phyloP scores from a whole-genome alignment of 495 filamentous ascomycete genomes.

The Trichoderma erinaceum region DNA sequence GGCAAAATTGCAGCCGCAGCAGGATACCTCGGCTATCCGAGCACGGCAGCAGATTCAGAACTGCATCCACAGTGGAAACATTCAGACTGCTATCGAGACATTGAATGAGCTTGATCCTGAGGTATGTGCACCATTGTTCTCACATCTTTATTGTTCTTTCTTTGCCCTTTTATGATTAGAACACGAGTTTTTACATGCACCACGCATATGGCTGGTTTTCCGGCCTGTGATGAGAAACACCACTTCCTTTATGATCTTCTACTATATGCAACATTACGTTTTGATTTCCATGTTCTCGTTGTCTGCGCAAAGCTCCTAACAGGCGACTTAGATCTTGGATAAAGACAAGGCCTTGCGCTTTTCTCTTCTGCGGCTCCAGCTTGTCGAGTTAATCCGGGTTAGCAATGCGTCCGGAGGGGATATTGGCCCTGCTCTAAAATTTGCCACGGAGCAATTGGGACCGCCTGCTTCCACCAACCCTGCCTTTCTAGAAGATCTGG shows the following conservation, averaged over 20 bases:
- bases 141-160: constrained; percentile 17
- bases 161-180: constrained; percentile 68
- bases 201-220: constrained; percentile 80
- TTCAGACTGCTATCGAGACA: constrained; percentile 74
- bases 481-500: constrained; percentile 79
- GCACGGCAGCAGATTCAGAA: constrained; percentile 72
- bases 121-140: constrained; percentile 50
- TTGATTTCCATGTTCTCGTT: neutral
- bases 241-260: constrained; percentile 21
- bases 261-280: neutral
- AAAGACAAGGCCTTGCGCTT: constrained; percentile 81
- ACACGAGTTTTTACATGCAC: constrained; percentile 88
- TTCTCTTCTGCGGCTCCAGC: constrained; percentile 76
- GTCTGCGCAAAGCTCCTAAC: neutral
- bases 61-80: constrained; percentile 75
- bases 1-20: constrained; percentile 73
- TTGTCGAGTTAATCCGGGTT: constrained; percentile 84
- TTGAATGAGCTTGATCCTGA: constrained; percentile 88
- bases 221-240: constrained; percentile 86
- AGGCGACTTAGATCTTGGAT: constrained; percentile 68
- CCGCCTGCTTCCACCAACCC: constrained; percentile 78
- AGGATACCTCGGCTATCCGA: constrained; percentile 64
- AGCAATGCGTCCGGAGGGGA: constrained; percentile 64
- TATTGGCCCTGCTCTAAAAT: constrained; percentile 74
- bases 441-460: constrained; percentile 79